Conservation (phyloP, 208 protist species). For the Tritrichomonas foetus region DNA sequence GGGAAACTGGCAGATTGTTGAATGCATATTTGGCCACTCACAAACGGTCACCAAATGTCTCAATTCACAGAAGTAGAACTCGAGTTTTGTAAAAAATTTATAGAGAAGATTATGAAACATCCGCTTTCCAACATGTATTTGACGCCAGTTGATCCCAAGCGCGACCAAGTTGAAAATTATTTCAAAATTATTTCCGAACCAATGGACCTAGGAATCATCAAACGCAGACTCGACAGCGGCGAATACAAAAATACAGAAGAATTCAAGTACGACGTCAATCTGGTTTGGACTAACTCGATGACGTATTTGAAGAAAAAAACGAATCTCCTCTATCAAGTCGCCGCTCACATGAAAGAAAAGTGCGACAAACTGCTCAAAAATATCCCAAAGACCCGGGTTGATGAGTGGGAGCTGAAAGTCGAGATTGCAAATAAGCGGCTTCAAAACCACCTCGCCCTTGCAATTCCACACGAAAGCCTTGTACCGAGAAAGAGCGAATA, state of each 20-base stretch:
- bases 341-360: background rate
- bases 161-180: background rate
- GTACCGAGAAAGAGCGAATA: background rate
- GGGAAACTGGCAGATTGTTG: no score
- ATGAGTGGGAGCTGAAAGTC: background rate
- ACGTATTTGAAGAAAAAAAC: background rate
- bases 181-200: background rate
- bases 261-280: background rate
- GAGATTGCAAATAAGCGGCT: background rate
- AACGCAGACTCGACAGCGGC: background rate
- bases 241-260: background rate
- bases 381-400: background rate
- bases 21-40: no score
- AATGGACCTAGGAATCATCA: conserved; percentile 1
- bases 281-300: background rate
- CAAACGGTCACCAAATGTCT: no score
- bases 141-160: background rate
- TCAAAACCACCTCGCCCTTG: background rate
- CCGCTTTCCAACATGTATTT: background rate
- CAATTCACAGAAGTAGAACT: background rate
- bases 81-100: background rate
- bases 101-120: background rate
- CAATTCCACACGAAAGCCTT: background rate
- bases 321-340: background rate
- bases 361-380: background rate